These are phyloP conservation scores for Pseudozyma sp. DNA, from an alignment of 1,284 basidiomycete genomes.

Conservation along the genomic window DNA sequence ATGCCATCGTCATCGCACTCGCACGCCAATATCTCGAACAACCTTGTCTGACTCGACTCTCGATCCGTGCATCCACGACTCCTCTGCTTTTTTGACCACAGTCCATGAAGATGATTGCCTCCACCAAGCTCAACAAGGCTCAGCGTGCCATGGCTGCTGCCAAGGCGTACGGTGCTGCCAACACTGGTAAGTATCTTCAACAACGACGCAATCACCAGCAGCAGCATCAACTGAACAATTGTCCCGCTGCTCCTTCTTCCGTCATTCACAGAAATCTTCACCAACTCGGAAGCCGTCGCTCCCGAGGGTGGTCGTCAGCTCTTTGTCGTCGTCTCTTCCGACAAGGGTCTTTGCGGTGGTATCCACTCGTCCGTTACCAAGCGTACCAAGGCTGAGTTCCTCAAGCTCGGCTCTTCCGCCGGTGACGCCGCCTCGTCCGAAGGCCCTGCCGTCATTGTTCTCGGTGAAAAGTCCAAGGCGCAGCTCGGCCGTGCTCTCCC, in stretches of 20 bases:
- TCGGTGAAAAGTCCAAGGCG: constrained; percentile 97
- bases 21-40: constrained; percentile 7
- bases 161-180: constrained; percentile 93
- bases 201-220: neutral
- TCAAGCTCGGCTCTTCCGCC: constrained; percentile 71
- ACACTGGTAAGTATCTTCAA: constrained; percentile 77
- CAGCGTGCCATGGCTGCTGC: constrained; percentile 88
- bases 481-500: constrained; percentile 81
- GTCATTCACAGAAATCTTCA: constrained; percentile 61
- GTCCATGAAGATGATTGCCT: constrained; percentile 98
- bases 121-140: constrained; percentile 94
- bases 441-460: constrained; percentile 71
- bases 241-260: neutral
- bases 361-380: constrained; percentile 98
- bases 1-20: neutral
- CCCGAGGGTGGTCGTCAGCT: constrained; percentile 64
- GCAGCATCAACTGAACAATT: neutral
- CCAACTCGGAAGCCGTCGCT: constrained; percentile 63
- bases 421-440: constrained; percentile 70
- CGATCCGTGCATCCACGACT: neutral
- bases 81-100: constrained; percentile 66
- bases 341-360: constrained; percentile 99
- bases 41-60: constrained; percentile 9
- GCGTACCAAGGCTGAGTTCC: constrained; percentile 78
- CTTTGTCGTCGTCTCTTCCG: constrained; percentile 92